Evolutionary conservation across 768 basidiomycete genomes (phyloP), one percentile per base, ranked within the genome.

Genomic region (Chlorophyllum brunneum): DNA sequence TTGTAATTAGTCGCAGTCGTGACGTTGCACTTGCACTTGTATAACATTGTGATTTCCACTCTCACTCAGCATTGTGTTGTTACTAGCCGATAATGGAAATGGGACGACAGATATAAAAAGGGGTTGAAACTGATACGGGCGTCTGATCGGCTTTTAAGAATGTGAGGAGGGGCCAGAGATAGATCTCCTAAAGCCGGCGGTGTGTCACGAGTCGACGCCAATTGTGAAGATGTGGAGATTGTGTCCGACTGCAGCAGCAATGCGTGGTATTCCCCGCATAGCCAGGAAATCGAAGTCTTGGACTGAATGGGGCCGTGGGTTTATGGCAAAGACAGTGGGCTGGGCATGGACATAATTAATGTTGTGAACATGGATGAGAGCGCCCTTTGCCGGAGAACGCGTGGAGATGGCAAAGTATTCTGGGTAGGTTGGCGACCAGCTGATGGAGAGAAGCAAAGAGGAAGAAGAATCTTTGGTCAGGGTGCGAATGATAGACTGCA

Each of bases 331-430:
- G 7, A 74, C 66, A 13, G 79, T 81, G 23, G 88, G 86, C 52
- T 81, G 78, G 22, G 83, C 76, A 42, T 87, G 77, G 15, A 81
- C 65, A 64, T 83, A 87, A 46, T 76, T 76, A 39, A 75, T 72
- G 59, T 86, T 87, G 68, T 88, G 79, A 36, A 92, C 74, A 60
- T 88, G 79, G 33, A 92, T 73, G 26, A 79, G 67, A 24, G 88
- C 89, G 50, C 86, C 88, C 54, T 73, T 79, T 30, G 67, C 65
- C 8, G 81, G 73, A 3, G 78, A 78, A 59, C 77, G 74, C 5
- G 83, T 76, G 6, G 87, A 83, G 48, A 91, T 81, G 33, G 85
- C 90, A 67, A 92, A 92, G 59, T 84, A 85, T 48, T 87, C 83
- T 8, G 87, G 77, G 63, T 80, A 81, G 13, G 86, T 85, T 20